Evolutionary conservation across 23 red algal genomes (phyloP), one percentile per base, ranked within the genome.

Genomic region (Gracilaria domingensis): DNA sequence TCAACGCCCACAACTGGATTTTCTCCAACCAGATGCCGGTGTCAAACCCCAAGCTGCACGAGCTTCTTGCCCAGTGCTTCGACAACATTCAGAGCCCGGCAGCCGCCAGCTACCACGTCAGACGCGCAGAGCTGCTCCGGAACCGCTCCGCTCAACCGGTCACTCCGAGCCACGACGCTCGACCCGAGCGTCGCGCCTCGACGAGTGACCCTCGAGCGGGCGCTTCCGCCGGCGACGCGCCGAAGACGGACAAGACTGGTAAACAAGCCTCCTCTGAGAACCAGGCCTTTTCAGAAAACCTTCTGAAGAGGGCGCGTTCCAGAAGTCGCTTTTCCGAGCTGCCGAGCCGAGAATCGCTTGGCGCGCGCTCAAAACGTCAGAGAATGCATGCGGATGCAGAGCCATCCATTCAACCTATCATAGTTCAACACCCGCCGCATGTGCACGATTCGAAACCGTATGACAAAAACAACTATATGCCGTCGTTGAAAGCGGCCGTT

Each of bases 1-100:
- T 77, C 72, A 26, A 51, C 72, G 72, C 72, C 8, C 72, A 77
- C 72, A 77, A 77, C 72, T 50, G 72, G 42, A 77, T 77, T 37
- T 4, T 37, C 4, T 5, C 72, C 45, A 26, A 50, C 23, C 72
- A 77, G 72, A 77, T 77, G 21, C 39, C 40, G 4, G 72, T 77
- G 21, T 77, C 72, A 0, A 42, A 77, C 72, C 40, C 72, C 2
- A 4, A 25, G 3, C 40, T 77, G 9, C 72, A 77, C 72, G 72
- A 77, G 26, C 26, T 77, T 0, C 40, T 77, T 12, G 39, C 72
- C 4, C 38, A 25, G 16, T 34, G 30, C 45, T 77, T 77, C 21
- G 1, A 4, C 23, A 13, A 14, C n/a, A 77, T 77, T 28, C 26
- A 45, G 12, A 51, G 4, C 72, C 38, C 72, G 3, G 72, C 21